phyloP scores from a whole-genome alignment of 2,329 filamentous ascomycete genomes.

The Fulvia fulva region DNA sequence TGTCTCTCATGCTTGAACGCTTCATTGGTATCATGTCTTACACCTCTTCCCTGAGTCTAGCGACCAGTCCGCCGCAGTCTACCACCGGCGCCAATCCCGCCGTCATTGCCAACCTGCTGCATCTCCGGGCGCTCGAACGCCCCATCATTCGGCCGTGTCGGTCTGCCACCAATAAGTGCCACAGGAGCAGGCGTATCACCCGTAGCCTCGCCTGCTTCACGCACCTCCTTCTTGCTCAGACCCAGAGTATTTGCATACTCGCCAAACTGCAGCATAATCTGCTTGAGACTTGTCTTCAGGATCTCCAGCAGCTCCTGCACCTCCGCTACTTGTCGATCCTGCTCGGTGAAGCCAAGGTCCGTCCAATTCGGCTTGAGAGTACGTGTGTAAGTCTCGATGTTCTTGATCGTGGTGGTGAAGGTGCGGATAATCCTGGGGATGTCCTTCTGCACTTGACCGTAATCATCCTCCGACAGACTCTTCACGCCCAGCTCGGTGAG shows the following conservation, averaged over 20 bases:
- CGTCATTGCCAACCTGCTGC: background rate
- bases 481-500: conserved; percentile 62
- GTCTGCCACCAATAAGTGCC: background rate
- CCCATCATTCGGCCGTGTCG: background rate
- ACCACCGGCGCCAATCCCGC: background rate
- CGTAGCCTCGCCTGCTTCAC: conserved; percentile 62
- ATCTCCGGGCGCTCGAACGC: background rate
- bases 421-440: conserved; percentile 70
- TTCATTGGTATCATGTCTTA: too few relatives aligned
- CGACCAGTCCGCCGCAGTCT: background rate
- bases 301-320: conserved; percentile 66
- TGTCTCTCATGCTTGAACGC: too few relatives aligned
- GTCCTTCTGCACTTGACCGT: conserved; percentile 80
- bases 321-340: conserved; percentile 52
- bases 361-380: conserved; percentile 70
- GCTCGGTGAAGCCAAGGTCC: conserved; percentile 57
- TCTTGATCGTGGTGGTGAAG: conserved; percentile 64
- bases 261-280: conserved; percentile 68
- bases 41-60: background rate
- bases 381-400: conserved; percentile 64
- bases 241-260: conserved; percentile 68
- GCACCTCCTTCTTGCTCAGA: conserved; percentile 66
- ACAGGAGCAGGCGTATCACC: background rate
- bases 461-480: conserved; percentile 75
- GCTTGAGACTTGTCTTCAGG: conserved; percentile 61